Conservation (phyloP, 139 green algal genomes). For the Chara braunii region DNA sequence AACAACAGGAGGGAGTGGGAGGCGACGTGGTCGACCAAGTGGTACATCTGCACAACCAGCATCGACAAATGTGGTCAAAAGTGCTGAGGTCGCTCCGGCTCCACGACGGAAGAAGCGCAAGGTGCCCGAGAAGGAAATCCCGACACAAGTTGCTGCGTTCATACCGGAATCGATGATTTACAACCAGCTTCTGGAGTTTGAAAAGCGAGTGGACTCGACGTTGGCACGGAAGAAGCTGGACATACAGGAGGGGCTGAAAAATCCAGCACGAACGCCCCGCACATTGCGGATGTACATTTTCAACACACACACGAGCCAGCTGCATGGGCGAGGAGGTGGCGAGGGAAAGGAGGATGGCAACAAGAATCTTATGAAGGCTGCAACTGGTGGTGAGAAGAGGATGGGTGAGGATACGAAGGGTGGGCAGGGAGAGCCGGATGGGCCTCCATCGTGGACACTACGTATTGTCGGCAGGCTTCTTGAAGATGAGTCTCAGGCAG, state of each 20-base stretch:
- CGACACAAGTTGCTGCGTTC: slow-evolving; percentile 11
- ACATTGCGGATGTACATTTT: slow-evolving; percentile 58
- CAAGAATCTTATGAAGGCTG: no score
- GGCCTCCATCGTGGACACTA: slow-evolving; percentile 34
- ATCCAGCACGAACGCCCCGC: slow-evolving; percentile 24
- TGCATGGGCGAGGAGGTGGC: no score
- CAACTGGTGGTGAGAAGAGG: not conserved
- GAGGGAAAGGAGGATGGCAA: no score
- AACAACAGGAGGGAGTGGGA: no score
- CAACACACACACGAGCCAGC: slow-evolving; percentile 35
- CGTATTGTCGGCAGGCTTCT: slow-evolving; percentile 30
- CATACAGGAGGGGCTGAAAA: slow-evolving; percentile 49
- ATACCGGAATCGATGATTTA: slow-evolving; percentile 63
- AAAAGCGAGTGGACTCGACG: slow-evolving; percentile 52
- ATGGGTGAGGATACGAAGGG: no score
- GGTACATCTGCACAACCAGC: no score
- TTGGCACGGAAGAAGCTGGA: slow-evolving; percentile 56
- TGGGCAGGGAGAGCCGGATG: not conserved
- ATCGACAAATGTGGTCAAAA: slow-evolving; percentile 35
- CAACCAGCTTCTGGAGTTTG: slow-evolving; percentile 54
- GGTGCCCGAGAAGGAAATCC: slow-evolving; percentile 12
- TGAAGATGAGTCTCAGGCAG: not conserved
- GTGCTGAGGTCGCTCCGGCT: slow-evolving; percentile 21
- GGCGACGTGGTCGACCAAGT: no score
- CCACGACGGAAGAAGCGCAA: slow-evolving; percentile 39